phyloP scores from a whole-genome alignment of 208 protist species.

The Acanthamoeba lenticulata region DNA sequence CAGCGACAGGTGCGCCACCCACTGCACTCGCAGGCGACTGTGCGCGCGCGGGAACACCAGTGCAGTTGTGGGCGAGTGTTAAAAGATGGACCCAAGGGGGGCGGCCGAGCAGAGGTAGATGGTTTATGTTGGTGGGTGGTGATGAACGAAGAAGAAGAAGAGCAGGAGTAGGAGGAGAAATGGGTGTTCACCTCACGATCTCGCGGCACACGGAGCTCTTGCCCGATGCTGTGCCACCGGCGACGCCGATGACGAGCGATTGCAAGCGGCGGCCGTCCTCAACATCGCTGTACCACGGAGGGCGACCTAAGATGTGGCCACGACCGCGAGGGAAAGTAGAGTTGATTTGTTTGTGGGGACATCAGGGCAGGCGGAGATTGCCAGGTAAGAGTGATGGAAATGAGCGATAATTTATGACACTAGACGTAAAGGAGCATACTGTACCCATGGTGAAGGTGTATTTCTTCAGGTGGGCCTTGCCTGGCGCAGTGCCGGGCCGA shows the following conservation, averaged over 20 bases:
- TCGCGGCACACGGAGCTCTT: slow-evolving; percentile 89
- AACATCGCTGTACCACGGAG: background rate
- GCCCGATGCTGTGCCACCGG: slow-evolving; percentile 90
- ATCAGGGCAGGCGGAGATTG: background rate
- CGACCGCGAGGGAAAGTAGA: too few relatives aligned
- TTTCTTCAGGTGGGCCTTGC: background rate
- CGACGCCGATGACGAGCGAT: slow-evolving; percentile 89
- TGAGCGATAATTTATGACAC: background rate
- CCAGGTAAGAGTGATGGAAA: background rate
- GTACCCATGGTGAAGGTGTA: slow-evolving; percentile 3
- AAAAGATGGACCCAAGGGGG: too few relatives aligned
- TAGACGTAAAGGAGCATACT: background rate
- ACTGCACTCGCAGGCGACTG: slow-evolving; percentile 76
- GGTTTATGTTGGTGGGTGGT: too few relatives aligned
- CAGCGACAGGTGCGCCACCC: slow-evolving; percentile 88
- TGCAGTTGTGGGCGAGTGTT: too few relatives aligned
- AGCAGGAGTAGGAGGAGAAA: background rate
- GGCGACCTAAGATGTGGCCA: background rate
- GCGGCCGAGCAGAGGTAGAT: too few relatives aligned
- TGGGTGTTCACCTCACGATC: background rate
- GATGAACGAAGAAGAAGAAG: too few relatives aligned
- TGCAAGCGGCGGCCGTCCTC: background rate
- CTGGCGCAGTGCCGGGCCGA: background rate
- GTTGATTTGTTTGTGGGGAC: background rate
- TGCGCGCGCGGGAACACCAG: too few relatives aligned